phyloP scores from a whole-genome alignment of 495 filamentous ascomycete genomes.

The Coniosporium apollinis region DNA sequence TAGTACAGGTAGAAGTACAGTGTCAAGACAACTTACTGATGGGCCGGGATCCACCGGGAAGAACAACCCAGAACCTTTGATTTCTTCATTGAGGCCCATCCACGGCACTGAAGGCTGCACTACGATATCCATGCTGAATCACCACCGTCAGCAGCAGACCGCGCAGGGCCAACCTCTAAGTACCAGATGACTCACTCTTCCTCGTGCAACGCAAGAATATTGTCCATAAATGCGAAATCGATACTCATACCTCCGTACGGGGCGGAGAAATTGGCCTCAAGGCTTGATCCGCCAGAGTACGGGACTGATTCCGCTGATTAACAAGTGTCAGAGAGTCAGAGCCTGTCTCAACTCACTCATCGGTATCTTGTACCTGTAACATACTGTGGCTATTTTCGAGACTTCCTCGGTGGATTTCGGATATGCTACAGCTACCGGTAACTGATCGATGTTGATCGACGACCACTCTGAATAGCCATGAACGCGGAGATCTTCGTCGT shows the following conservation, averaged over 20 bases:
- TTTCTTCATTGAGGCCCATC: conserved; percentile 71
- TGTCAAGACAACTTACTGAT: conserved; percentile 18
- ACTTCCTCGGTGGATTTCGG: conserved; percentile 54
- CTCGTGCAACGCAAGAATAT: conserved; percentile 59
- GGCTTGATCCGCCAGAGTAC: conserved; percentile 71
- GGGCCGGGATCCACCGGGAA: conserved; percentile 74
- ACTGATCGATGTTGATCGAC: conserved; percentile 55
- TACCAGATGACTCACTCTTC: conserved; percentile 46
- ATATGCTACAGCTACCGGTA: conserved; percentile 39
- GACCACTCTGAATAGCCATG: conserved; percentile 91
- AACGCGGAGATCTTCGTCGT: conserved; percentile 59
- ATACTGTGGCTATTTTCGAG: conserved; percentile 60
- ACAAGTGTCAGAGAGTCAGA: conserved; percentile 1
- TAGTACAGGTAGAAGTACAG: background rate
- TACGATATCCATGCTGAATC: conserved; percentile 58
- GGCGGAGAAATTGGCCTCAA: conserved; percentile 80
- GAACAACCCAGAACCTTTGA: conserved; percentile 63
- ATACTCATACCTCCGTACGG: conserved; percentile 75
- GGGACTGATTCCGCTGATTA: conserved; percentile 30
- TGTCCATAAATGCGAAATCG: conserved; percentile 77
- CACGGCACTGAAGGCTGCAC: conserved; percentile 85
- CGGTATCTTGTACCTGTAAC: conserved; percentile 66
- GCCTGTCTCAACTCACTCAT: conserved; percentile 31
- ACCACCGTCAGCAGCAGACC: conserved; percentile 2
- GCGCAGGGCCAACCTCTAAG: too few relatives aligned